Conservation (phyloP, 768 basidiomycete species). For the Naganishia onofrii region DNA sequence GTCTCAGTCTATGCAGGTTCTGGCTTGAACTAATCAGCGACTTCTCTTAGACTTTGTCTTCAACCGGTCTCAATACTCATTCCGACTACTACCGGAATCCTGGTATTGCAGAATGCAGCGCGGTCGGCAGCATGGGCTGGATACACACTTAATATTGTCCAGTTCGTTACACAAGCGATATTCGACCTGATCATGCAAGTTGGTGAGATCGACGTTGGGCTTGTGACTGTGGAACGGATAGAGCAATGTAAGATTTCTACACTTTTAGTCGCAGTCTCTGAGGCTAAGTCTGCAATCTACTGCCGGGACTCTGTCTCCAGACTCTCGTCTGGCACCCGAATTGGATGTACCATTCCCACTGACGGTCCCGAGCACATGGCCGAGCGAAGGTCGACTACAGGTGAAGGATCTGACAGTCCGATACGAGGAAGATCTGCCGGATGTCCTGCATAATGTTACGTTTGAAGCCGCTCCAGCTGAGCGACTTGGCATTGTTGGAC, state of each 20-base stretch:
- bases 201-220: constrained; percentile 59
- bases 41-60: not conserved
- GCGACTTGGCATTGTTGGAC: constrained; percentile 47
- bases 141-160: constrained; percentile 10
- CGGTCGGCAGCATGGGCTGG: constrained; percentile 15
- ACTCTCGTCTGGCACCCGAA: constrained; percentile 35
- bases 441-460: constrained; percentile 44
- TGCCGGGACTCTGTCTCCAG: constrained; percentile 60
- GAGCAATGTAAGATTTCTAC: constrained; percentile 48
- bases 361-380: constrained; percentile 41
- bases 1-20: constrained; percentile 25
- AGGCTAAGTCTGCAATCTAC: constrained; percentile 56
- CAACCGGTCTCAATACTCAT: constrained; percentile 5
- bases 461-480: constrained; percentile 30
- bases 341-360: not conserved
- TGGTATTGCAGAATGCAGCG: not conserved
- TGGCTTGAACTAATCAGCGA: not conserved
- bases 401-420: constrained; percentile 38
- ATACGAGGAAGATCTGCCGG: constrained; percentile 46
- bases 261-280: constrained; percentile 48
- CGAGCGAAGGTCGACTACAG: constrained; percentile 37
- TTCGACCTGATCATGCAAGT: constrained; percentile 53
- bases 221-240: constrained; percentile 41
- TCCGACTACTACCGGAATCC: not conserved
- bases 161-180: constrained; percentile 13